Evolutionary conservation across 1,139 yeast species (phyloP), one percentile per base, ranked within the genome.

Genomic region (Spathaspora sp.): DNA sequence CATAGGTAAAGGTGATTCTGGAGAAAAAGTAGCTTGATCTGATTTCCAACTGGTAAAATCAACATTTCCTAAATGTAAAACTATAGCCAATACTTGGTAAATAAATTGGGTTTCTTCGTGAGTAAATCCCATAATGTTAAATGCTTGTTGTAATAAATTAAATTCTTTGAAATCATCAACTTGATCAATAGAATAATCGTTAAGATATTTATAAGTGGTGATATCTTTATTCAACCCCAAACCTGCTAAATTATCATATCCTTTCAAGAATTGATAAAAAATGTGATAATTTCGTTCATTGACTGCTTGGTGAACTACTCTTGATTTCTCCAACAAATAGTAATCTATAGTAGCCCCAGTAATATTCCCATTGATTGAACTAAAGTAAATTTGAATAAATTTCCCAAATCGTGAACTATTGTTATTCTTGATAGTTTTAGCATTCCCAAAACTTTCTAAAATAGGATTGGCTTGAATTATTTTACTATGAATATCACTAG

Each of bases 351-450:
- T 85, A 9, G 98, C 98, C 9, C 97, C 97, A 20, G 81, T 75
- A 38, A 95, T 85, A 51, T 78, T 77, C 4, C 89, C 90, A 9
- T 76, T 67, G 1, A 70, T 59, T 45, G 81, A 76, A 18, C 29
- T 24, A 57, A 93, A 89, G 63, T 83, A 90, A 49, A 95, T 88
- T 57, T 93, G 86, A 52, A 95, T 89, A 61, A 93, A 95, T 65
- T 95, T 95, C 42, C 99, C 99, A 63, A 95, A 95, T 60, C 99
- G 80, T 9, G 99, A 93, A 8, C 98, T 90, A 63, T 95, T 95
- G 63, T 91, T 86, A 63, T 95, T 95, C 55, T 95, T 81, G 25
- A 90, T 89, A 0, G 99, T 95, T 58, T 93, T 96, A 1, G 99
- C 95, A 65, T 95, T 95, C 55, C 99, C 99, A 66, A 95, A 95